Base-by-base conservation (phyloP, 192 early-diverging fungal species). In the Piromyces sp. region DNA sequence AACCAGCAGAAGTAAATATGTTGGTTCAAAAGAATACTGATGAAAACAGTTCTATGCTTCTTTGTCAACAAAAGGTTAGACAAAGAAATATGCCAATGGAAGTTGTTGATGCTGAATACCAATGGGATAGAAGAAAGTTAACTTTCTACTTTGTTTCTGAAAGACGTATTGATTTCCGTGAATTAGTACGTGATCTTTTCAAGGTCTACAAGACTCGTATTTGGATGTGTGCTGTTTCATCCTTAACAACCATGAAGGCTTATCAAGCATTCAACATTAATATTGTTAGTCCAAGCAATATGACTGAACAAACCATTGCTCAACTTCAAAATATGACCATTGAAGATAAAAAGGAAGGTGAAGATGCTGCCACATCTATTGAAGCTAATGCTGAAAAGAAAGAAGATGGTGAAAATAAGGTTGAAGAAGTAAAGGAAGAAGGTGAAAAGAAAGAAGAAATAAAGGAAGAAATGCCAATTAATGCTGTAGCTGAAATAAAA, bases 171-270 rank as follows among this genome's bases (percentile, higher is more conserved):
- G 96, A 98, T 86, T 98, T 98, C 86, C 92, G 96, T 80, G 96
- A 97, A 86, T 89, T 99, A 82, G 96, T 97, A 81, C 90, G 96
- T 68, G 96, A 97, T 68, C 89, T 97, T 81, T 99, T 97, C 87
- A 97, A 97, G 85, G 92, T 96, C 68, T 97, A 96, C 87, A 99
- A 99, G 86, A 96, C 97, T 29, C 93, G 97, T 78, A 97, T 98
- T 84, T 98, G 97, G 97, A 68, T 68, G 51, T 68, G 51, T 68
- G 51, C 51, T n/a, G 51, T 68, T 11, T 68, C 51, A 4, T 68
- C 51, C 9, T 68, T 68, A n/a, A 68, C 51, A 4, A 68, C 51
- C 11, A 68, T 68, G 51, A 68, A 68, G 22, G 51, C 51, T 9
- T 68, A 68, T 68, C 51, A 68, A 68, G 51, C 51, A 0, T 68